A percentile compares a stretch with the other conserved stretches of the same genome.
Conservation (phyloP, 805 yeast species). For the Wickerhamiella spandovensis region DNA sequence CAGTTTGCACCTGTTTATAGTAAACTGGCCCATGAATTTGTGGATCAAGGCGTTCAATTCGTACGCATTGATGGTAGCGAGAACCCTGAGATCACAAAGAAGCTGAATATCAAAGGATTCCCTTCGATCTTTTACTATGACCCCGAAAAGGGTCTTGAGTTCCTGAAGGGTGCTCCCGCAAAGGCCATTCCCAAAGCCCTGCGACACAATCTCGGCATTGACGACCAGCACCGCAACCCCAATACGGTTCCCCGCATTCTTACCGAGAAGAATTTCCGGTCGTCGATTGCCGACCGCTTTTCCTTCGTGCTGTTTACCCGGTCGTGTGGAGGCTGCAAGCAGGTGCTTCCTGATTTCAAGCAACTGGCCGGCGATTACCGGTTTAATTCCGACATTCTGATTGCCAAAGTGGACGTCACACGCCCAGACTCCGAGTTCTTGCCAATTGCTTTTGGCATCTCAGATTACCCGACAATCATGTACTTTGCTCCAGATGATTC, state of each 20-base stretch:
- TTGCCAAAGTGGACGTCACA: conserved; percentile 4
- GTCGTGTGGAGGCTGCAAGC: conserved; percentile 16
- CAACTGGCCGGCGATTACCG: conserved; percentile 23
- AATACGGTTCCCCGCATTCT: neutral
- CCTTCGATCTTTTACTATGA: conserved; percentile 40
- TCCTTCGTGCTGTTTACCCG: conserved; percentile 2
- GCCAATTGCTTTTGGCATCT: neutral
- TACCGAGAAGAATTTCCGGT: neutral
- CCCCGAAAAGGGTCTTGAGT: conserved; percentile 12
- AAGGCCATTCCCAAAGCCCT: neutral
- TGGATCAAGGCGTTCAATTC: conserved; percentile 16
- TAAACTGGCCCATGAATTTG: neutral
- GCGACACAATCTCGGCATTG: neutral
- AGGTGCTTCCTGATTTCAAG: conserved; percentile 23
- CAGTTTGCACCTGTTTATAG: conserved; percentile 37
- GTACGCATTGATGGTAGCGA: conserved; percentile 48
- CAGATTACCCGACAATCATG: conserved; percentile 4
- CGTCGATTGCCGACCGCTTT: conserved; percentile 1
- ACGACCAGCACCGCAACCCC: neutral
- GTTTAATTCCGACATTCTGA: conserved; percentile 16
- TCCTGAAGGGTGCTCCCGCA: neutral
- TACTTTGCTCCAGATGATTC: conserved; percentile 1
- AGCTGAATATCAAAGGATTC: conserved; percentile 43
- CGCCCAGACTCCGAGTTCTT: neutral
- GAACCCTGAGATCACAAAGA: conserved; percentile 36